A percentile compares a stretch with the other conserved stretches of the same genome.
Evolutionary conservation across 257 asterid genomes (phyloP).

Genomic region (Scutellaria minor): DNA sequence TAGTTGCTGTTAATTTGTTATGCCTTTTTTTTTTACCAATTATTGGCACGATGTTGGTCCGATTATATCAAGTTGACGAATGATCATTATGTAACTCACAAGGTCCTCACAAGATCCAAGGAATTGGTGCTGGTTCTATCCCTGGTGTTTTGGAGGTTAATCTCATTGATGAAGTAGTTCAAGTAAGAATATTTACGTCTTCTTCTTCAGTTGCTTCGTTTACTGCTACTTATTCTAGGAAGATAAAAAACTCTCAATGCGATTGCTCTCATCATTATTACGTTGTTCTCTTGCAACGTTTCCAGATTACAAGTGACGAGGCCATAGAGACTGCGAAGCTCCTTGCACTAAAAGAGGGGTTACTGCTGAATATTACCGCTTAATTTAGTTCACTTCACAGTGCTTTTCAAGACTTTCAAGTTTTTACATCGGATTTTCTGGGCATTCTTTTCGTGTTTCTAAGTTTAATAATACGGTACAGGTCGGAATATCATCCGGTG

Average conservation of each 20-base stretch:
- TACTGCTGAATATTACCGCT: constrained; percentile 52
- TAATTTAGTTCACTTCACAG: background rate
- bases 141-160: constrained; percentile 64
- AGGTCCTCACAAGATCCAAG: constrained; percentile 83
- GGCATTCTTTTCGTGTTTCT: background rate
- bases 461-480: constrained; percentile 31
- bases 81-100: constrained; percentile 15
- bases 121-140: constrained; percentile 74
- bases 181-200: constrained; percentile 43
- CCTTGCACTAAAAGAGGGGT: constrained; percentile 80
- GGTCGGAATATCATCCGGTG: constrained; percentile 94
- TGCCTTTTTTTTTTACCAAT: no score
- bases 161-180: constrained; percentile 67
- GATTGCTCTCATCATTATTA: background rate
- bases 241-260: background rate
- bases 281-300: constrained; percentile 3
- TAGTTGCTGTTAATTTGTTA: no score
- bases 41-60: no score
- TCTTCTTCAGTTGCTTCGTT: background rate
- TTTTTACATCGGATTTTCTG: background rate
- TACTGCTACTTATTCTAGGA: background rate
- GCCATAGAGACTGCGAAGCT: constrained; percentile 87
- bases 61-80: constrained; percentile 9
- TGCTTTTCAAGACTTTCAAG: no score
- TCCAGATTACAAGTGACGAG: constrained; percentile 80